Percentiles rank a stretch among this genome's conserved stretches.
Conservation (phyloP, 116 monocot genomes). For the Papilionanthe hybrid region DNA sequence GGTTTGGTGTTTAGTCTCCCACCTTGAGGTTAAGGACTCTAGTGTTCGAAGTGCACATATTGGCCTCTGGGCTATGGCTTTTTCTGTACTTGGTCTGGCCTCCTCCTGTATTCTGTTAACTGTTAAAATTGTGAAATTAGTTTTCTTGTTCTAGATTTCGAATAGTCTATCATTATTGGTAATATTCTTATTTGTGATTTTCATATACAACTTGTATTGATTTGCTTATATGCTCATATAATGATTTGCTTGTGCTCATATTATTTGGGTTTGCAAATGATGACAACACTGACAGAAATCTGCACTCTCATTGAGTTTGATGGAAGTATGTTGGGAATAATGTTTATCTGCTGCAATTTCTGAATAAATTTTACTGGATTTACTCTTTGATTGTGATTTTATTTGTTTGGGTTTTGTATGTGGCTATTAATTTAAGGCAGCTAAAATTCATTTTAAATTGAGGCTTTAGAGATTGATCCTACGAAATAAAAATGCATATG, state of each 20-base stretch:
- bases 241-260: not conserved
- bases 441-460: no score
- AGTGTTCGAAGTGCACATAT: no score
- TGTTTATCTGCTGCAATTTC: not conserved
- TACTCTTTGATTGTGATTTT: not conserved
- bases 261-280: not conserved
- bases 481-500: no score
- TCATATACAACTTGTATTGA: not conserved
- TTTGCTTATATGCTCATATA: not conserved
- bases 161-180: not conserved
- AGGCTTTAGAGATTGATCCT: no score
- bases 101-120: no score
- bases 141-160: not conserved
- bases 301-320: not conserved
- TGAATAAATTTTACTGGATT: not conserved
- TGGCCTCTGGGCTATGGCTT: no score
- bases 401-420: no score
- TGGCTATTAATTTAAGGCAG: no score
- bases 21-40: no score
- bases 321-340: not conserved
- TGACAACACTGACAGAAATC: conserved; percentile 1
- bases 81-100: no score
- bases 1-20: no score
- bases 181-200: not conserved
- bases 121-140: not conserved